Conservation (phyloP, 805 yeast species). For the Yamadazyma akitaensis region DNA sequence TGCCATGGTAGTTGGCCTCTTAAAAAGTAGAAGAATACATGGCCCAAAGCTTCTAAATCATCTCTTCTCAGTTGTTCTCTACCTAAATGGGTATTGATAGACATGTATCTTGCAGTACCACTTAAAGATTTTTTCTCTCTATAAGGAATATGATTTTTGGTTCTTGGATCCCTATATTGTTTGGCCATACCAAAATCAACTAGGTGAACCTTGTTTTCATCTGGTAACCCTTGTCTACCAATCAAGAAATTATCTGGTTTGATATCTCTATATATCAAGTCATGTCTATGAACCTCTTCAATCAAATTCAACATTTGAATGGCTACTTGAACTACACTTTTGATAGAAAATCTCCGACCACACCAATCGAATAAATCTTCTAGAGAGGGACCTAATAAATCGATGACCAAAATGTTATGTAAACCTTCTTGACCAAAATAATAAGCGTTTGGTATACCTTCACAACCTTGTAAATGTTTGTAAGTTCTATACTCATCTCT, state of each 20-base stretch:
- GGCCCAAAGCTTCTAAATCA: constrained; percentile 94
- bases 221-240: constrained; percentile 81
- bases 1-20: constrained; percentile 98
- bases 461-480: constrained; percentile 74
- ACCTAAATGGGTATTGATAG: constrained; percentile 95
- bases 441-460: constrained; percentile 94
- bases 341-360: constrained; percentile 80
- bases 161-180: constrained; percentile 93
- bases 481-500: constrained; percentile 81
- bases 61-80: constrained; percentile 96
- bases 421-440: constrained; percentile 98
- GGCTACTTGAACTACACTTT: constrained; percentile 91
- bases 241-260: constrained; percentile 96
- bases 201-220: constrained; percentile 80
- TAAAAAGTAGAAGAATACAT: constrained; percentile 91
- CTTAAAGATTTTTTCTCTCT: constrained; percentile 92
- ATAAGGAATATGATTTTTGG: constrained; percentile 94
- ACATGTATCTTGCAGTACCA: constrained; percentile 99
- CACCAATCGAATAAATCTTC: constrained; percentile 99
- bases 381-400: constrained; percentile 89
- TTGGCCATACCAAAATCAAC: constrained; percentile 99
- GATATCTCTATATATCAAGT: constrained; percentile 91
- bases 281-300: constrained; percentile 83
- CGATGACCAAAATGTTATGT: constrained; percentile 92
- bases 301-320: constrained; percentile 90